These are phyloP conservation scores for Phyllosticta ampelicida DNA, from an alignment of 2,329 filamentous ascomycete genomes.

Conservation along the genomic window DNA sequence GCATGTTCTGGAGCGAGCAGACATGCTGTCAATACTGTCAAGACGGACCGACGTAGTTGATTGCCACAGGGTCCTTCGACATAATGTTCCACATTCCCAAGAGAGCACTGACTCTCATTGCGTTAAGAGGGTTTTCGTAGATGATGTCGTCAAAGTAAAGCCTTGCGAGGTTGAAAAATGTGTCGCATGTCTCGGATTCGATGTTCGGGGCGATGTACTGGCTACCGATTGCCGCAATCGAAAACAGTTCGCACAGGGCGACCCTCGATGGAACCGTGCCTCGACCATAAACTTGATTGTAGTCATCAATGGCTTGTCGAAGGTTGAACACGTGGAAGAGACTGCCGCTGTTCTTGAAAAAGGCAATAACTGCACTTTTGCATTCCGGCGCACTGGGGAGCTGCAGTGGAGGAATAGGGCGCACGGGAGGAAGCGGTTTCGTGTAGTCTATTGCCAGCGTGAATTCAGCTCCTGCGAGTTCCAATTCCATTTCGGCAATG, in stretches of 20 bases:
- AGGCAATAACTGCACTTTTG: background rate
- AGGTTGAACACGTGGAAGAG: background rate
- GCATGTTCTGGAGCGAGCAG: background rate
- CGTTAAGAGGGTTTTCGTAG: background rate
- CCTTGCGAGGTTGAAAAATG: background rate
- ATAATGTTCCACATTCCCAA: background rate
- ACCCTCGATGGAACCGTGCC: background rate
- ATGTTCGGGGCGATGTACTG: background rate
- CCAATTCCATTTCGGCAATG: background rate
- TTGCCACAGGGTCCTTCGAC: background rate
- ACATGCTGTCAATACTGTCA: background rate
- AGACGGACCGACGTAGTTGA: background rate
- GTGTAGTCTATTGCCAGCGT: background rate
- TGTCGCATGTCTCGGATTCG: background rate
- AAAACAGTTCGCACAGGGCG: background rate
- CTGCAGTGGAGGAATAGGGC: background rate
- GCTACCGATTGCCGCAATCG: background rate
- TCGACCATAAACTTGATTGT: background rate
- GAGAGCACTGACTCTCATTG: background rate
- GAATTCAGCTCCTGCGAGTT: background rate
- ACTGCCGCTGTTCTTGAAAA: background rate
- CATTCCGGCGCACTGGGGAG: background rate
- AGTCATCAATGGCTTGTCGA: background rate
- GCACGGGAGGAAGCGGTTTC: background rate
- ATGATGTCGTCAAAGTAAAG: background rate